Evolutionary conservation across 1,139 yeast species (phyloP).

Genomic region (Groenewaldozyma auringiensis): DNA sequence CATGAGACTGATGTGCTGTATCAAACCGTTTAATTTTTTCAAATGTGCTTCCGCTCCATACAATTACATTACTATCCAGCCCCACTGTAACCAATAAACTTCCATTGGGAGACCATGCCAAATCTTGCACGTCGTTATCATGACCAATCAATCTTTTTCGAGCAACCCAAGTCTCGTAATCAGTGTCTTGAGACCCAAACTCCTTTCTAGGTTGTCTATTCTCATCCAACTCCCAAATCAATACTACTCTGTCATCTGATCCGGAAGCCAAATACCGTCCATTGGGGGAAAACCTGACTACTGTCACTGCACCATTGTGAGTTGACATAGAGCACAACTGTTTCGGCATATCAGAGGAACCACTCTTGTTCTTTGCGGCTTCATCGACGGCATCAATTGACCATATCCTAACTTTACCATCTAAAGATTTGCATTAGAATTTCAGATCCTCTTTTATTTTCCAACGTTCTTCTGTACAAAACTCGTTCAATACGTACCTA

Average conservation of each 20-base stretch:
- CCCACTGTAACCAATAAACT: conserved; percentile 88
- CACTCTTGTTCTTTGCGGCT: conserved; percentile 24
- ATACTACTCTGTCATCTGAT: conserved; percentile 83
- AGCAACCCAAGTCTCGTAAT: conserved; percentile 88
- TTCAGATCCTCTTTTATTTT: too few species aligned
- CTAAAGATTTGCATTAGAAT: conserved; percentile 28
- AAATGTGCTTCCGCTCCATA: conserved; percentile 91
- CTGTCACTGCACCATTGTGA: conserved; percentile 77
- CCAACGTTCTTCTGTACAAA: not conserved
- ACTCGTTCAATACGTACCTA: conserved; percentile 32
- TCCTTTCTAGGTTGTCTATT: conserved; percentile 37
- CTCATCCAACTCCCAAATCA: conserved; percentile 90
- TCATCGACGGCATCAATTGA: conserved; percentile 51
- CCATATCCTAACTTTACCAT: conserved; percentile 92
- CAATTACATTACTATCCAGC: conserved; percentile 78
- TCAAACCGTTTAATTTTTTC: conserved; percentile 84
- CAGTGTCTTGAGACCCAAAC: conserved; percentile 52
- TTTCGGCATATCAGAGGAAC: conserved; percentile 9
- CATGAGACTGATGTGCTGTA: conserved; percentile 80
- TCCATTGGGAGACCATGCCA: conserved; percentile 97
- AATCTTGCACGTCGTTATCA: conserved; percentile 93
- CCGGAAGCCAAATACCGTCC: conserved; percentile 90
- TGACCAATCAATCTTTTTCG: conserved; percentile 88
- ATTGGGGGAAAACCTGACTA: conserved; percentile 85
- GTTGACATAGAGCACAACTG: conserved; percentile 34